These are phyloP conservation scores for Misopates orontium DNA, from an alignment of 257 asterid genomes.

Conservation along the genomic window DNA sequence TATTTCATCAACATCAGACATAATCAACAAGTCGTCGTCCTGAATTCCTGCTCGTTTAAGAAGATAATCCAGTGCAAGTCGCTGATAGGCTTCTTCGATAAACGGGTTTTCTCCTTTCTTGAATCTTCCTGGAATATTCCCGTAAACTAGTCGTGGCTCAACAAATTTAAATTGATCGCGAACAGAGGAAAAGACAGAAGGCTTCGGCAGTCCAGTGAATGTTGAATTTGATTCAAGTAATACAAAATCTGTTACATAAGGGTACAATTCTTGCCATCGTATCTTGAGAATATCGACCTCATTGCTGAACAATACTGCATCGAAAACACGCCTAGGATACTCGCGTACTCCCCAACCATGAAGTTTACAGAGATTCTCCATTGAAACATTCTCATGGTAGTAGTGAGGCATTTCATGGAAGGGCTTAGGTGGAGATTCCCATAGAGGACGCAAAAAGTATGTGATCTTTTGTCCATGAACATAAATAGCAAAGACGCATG, in stretches of 20 bases:
- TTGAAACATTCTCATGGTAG: conserved; percentile 71
- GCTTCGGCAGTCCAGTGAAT: conserved; percentile 79
- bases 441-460: conserved; percentile 77
- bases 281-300: conserved; percentile 76
- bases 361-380: conserved; percentile 79
- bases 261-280: conserved; percentile 86
- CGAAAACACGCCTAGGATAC: conserved; percentile 77
- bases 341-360: conserved; percentile 91
- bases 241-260: conserved; percentile 73
- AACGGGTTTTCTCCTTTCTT: conserved; percentile 79
- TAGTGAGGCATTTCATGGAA: conserved; percentile 73
- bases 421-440: conserved; percentile 91
- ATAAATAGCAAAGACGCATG: conserved; percentile 44
- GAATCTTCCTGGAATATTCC: conserved; percentile 67
- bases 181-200: conserved; percentile 53
- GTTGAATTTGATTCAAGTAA: conserved; percentile 85
- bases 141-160: conserved; percentile 72
- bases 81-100: conserved; percentile 81
- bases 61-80: conserved; percentile 72
- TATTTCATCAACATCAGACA: conserved; percentile 94
- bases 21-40: conserved; percentile 78
- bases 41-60: conserved; percentile 76
- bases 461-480: conserved; percentile 82
- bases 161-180: conserved; percentile 59
- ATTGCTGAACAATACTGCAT: conserved; percentile 81